Conservation (phyloP, 441 rosid species). For the Aquilaria agallochum region DNA sequence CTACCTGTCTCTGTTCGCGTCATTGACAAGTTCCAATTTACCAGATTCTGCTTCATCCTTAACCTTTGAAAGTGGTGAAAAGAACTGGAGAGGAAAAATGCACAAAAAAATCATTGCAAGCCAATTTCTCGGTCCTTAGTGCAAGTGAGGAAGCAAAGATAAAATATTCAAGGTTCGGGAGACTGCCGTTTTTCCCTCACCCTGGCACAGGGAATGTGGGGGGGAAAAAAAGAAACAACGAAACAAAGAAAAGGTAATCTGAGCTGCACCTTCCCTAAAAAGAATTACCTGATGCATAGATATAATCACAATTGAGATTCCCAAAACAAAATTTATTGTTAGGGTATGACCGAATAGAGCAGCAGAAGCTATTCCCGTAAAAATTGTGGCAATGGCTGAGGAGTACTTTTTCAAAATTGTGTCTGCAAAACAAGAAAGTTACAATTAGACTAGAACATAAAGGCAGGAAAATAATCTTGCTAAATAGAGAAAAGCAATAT, state of each 20-base stretch:
- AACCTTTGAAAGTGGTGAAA: slow-evolving; percentile 83
- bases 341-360: slow-evolving; percentile 85
- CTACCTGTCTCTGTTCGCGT: slow-evolving; percentile 50
- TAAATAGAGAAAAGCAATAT: no score
- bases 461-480: no score
- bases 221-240: no score
- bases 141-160: slow-evolving; percentile 7
- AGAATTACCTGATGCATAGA: slow-evolving; percentile 96
- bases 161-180: neutral
- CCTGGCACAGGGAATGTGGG: neutral
- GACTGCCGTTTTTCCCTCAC: neutral
- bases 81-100: slow-evolving; percentile 50
- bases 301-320: slow-evolving; percentile 93
- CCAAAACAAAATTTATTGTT: slow-evolving; percentile 85
- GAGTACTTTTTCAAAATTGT: slow-evolving; percentile 99
- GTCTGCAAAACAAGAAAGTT: slow-evolving; percentile 46
- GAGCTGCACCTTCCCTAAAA: neutral
- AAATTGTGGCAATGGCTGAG: slow-evolving; percentile 95
- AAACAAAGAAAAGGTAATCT: no score
- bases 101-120: slow-evolving; percentile 6
- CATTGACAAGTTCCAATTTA: slow-evolving; percentile 41
- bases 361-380: slow-evolving; percentile 98
- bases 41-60: slow-evolving; percentile 70
- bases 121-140: neutral
- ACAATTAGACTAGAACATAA: no score